phyloP scores from a whole-genome alignment of 495 filamentous ascomycete genomes.

The Evansstolkia leycettana region DNA sequence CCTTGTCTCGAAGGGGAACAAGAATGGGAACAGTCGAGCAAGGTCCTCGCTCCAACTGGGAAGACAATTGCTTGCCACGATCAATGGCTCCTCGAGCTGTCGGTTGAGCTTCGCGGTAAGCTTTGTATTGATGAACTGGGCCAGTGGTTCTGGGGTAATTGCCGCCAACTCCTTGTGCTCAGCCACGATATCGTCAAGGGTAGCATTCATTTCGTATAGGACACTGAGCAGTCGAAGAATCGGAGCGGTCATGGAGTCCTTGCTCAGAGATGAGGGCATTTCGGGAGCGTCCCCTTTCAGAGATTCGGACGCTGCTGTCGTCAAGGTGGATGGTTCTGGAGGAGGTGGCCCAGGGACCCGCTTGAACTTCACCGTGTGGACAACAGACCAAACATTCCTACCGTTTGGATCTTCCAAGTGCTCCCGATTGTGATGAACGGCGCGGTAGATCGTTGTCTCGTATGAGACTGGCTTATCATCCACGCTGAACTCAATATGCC shows the following conservation, averaged over 20 bases:
- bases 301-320: constrained; percentile 35
- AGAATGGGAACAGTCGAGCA: constrained; percentile 89
- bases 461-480: constrained; percentile 72
- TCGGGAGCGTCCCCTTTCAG: constrained; percentile 35
- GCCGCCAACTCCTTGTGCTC: constrained; percentile 62
- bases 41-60: constrained; percentile 96
- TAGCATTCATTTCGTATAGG: constrained; percentile 85
- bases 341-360: constrained; percentile 82
- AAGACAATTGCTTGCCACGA: constrained; percentile 94
- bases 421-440: constrained; percentile 64
- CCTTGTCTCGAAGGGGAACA: constrained; percentile 98
- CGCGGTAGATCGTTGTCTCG: constrained; percentile 93
- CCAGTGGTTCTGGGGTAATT: constrained; percentile 71
- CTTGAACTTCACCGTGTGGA: constrained; percentile 87
- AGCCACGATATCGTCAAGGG: constrained; percentile 91
- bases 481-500: constrained; percentile 95
- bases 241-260: constrained; percentile 69
- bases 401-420: constrained; percentile 52
- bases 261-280: constrained; percentile 73
- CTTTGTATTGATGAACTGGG: constrained; percentile 98
- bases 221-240: constrained; percentile 86
- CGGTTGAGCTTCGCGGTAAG: constrained; percentile 97
- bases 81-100: constrained; percentile 94
- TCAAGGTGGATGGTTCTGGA: constrained; percentile 57
- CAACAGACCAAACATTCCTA: constrained; percentile 75